Evolutionary conservation across 345 rosid species (phyloP).

Genomic region (Pugionium dolabratum): DNA sequence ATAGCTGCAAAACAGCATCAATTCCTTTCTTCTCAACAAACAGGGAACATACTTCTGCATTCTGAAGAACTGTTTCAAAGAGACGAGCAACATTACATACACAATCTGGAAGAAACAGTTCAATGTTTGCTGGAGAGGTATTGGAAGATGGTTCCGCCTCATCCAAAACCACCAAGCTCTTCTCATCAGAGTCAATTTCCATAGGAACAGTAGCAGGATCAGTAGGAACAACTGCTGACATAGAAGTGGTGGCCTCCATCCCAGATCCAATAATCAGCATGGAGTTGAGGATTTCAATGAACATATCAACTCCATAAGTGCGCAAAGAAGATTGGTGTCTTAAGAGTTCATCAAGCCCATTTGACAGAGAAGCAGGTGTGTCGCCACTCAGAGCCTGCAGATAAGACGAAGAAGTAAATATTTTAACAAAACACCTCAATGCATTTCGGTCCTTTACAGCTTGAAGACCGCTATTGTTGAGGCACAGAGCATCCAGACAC

Average conservation of each 20-base stretch:
- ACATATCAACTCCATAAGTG: constrained; percentile 83
- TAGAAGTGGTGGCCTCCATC: constrained; percentile 51
- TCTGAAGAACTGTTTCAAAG: constrained; percentile 92
- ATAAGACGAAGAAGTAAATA: constrained; percentile 80
- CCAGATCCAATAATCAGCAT: constrained; percentile 70
- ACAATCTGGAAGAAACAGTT: constrained; percentile 81
- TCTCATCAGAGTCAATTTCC: constrained; percentile 84
- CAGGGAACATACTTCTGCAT: constrained; percentile 86
- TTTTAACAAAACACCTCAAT: constrained; percentile 86
- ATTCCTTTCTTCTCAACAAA: constrained; percentile 96
- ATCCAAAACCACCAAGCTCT: constrained; percentile 56
- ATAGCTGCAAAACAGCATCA: constrained; percentile 75
- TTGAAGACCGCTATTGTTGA: constrained; percentile 83
- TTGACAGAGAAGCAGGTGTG: constrained; percentile 76
- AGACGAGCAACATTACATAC: constrained; percentile 79
- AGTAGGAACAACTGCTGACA: constrained; percentile 45
- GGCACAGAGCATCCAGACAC: constrained; percentile 94
- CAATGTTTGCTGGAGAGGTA: constrained; percentile 51
- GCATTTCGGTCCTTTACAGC: constrained; percentile 87
- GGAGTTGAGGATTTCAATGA: constrained; percentile 73
- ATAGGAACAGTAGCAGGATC: constrained; percentile 68
- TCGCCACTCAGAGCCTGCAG: constrained; percentile 83
- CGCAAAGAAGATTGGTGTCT: constrained; percentile 93
- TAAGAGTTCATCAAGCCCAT: constrained; percentile 91
- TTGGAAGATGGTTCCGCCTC: constrained; percentile 63